These are phyloP conservation scores for Ustilago shanxiensis DNA, from an alignment of 1,284 basidiomycete genomes.

Conservation along the genomic window DNA sequence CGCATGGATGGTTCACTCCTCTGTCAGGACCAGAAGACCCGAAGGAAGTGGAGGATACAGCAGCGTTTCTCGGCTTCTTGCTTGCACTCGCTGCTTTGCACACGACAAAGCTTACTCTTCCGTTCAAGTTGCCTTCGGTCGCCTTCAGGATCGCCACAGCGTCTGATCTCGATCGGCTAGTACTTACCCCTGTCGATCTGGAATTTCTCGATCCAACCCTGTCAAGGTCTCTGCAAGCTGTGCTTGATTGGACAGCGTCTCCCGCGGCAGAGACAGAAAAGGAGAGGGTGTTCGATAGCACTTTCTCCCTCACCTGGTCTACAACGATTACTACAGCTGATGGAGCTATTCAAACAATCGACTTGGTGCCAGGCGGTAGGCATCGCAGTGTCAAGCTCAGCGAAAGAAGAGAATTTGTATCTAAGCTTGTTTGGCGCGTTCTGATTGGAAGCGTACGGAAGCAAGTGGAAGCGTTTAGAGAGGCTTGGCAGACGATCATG, in stretches of 20 bases:
- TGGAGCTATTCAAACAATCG: constrained; percentile 28
- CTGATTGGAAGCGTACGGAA: constrained; percentile 27
- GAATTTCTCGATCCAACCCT: constrained; percentile 37
- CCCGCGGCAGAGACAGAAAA: constrained; percentile 1
- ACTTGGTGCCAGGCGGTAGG: constrained; percentile 44
- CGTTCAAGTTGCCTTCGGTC: constrained; percentile 31
- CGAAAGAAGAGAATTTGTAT: constrained; percentile 34
- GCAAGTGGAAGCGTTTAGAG: constrained; percentile 32
- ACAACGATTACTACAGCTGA: constrained; percentile 16
- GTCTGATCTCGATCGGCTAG: neutral
- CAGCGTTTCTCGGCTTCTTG: constrained; percentile 46
- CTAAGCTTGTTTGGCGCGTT: constrained; percentile 33
- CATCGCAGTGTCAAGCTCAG: constrained; percentile 28
- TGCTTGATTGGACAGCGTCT: constrained; percentile 32
- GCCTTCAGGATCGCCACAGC: constrained; percentile 39
- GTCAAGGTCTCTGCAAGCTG: constrained; percentile 31
- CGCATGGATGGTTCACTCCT: constrained; percentile 32
- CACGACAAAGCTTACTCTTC: constrained; percentile 47
- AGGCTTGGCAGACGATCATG: constrained; percentile 39
- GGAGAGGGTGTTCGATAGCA: constrained; percentile 31
- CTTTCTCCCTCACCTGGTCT: constrained; percentile 48
- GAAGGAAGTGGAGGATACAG: constrained; percentile 8
- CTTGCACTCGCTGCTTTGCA: constrained; percentile 54
- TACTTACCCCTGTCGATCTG: constrained; percentile 34
- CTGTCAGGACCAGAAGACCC: neutral